Evolutionary conservation across 2,329 filamentous ascomycete species (phyloP), one percentile per base, ranked within the genome.

Genomic region (Penicillium rolfsii): DNA sequence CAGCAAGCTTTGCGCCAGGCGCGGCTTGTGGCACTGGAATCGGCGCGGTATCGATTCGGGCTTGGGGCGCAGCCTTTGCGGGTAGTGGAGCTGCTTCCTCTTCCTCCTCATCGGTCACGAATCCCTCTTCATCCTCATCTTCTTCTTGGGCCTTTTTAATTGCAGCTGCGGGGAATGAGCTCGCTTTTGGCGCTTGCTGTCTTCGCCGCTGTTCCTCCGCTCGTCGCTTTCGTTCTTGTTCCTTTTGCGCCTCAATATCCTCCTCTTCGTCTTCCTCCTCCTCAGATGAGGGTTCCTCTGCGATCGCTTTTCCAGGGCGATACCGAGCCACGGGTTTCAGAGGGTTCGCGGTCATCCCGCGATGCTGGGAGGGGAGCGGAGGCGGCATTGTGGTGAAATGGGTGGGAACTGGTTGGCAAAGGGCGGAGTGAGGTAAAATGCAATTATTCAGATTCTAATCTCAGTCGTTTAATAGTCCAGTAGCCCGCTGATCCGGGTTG

Each of bases 331-430:
- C 86, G 26, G 92, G 91, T 74, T 88, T 88, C 60, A 89, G 80
- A 3, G 91, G 93, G 73, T 97, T 97, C 64, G 93, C 93, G 64
- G 94, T 98, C 91, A 98, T 97, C 72, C 91, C 90, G 62, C 78
- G 75, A 61, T 77, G 76, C 22, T 70, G 69, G 46, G 76, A 77
- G 19, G 77, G 77, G 54, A 80, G 74, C 6, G 78, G 77, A 35
- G 79, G 79, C 36, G 79, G 79, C 79, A 80, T 80, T 43, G 48
- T 67, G 57, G 46, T 54, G 56, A 57, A 22, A 55, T 55, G 11
- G 33, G 14, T 22, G 9, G 43, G 11, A n/a, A 14, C 35, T 46
- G n/a, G 40, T 36, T 7, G 38, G 28, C 5, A 1, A 24, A 11
- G 19, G 12, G 38, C 7, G 19, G 12, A 16, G 7, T 7, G 5